Evolutionary conservation across 495 filamentous ascomycete species (phyloP), one percentile per base, ranked within the genome.

Genomic region (Penicillium bialowiezense): DNA sequence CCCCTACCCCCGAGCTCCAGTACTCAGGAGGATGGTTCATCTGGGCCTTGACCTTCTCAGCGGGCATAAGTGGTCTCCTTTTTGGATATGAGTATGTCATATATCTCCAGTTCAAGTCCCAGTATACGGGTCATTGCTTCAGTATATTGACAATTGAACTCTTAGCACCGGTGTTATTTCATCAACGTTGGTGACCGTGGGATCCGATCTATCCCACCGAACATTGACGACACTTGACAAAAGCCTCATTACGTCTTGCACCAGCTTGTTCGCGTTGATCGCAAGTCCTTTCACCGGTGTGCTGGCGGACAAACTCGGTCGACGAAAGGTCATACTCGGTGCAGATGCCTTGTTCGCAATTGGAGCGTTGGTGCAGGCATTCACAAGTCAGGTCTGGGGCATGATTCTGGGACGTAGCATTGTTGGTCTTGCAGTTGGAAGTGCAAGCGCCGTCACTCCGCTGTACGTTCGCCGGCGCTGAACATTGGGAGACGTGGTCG

Each of bases 111-210:
- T 17, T 47, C 7, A 20, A 14, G 3, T n/a, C 37, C 51, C 26
- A 19, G 19, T 21, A 28, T 34, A 12, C 28, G 29, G 24, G 40
- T 31, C 21, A 20, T 48, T 26, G 7, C 1, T 28, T 32, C 18
- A 12, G 18, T 41, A 48, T 44, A 32, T 67, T 58, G 48, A 63
- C 39, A 33, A 18, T 14, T 14, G 32, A 24, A 40, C 35, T 39
- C 48, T 37, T 53, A 93, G 89, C 59, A 97, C 91, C 15, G 91
- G 91, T 34, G 91, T 95, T 12, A 93, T 97, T 34, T 93, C 89
- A 18, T 85, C 89, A 1, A 93, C 89, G 0, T 76, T 96, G 24
- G 85, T 96, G 31, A 89, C 88, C 3, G 82, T 96, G 54, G 79
- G 78, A 36, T 77, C 79, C 2, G 85, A 89, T 46, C 81, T 96